Conservation (phyloP, 352 stramenopile species). For the Globisporangium spinosum region DNA sequence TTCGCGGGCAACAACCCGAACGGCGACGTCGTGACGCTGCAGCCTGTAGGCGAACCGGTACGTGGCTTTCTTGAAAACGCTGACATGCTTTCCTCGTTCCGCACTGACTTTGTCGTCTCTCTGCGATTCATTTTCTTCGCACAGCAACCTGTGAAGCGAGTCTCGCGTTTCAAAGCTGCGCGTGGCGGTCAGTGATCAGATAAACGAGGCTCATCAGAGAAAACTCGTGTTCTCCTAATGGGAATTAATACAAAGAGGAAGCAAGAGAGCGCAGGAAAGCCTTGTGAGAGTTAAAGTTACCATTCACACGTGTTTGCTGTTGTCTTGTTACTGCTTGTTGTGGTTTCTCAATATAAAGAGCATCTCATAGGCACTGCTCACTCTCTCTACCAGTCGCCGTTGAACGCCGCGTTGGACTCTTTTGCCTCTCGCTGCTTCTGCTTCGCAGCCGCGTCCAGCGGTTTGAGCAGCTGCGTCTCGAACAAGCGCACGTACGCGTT, state of each 20-base stretch:
- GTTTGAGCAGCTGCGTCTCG: slow-evolving; percentile 68
- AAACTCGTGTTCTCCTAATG: neutral
- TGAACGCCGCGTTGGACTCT: slow-evolving; percentile 70
- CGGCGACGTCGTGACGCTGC: slow-evolving; percentile 60
- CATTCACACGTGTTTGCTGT: neutral
- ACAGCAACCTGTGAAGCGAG: slow-evolving; percentile 80
- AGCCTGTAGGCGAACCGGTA: slow-evolving; percentile 78
- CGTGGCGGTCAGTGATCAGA: slow-evolving; percentile 17
- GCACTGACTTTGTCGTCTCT: slow-evolving; percentile 5
- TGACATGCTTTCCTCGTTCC: neutral
- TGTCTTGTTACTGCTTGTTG: neutral
- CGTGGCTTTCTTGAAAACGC: slow-evolving; percentile 8
- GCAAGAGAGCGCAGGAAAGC: neutral
- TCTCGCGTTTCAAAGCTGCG: slow-evolving; percentile 79
- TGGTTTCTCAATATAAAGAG: neutral
- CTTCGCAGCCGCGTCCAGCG: slow-evolving; percentile 52
- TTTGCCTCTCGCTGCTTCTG: slow-evolving; percentile 68
- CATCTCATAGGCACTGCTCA: neutral
- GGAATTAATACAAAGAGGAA: neutral
- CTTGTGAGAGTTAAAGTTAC: neutral
- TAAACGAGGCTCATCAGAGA: neutral
- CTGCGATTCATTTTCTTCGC: neutral
- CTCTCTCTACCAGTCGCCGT: slow-evolving; percentile 66
- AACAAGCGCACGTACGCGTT: slow-evolving; percentile 72
- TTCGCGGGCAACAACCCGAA: slow-evolving; percentile 71